Conservation (phyloP, 106 monocot genomes). For the Dioscorea dumetorum region DNA sequence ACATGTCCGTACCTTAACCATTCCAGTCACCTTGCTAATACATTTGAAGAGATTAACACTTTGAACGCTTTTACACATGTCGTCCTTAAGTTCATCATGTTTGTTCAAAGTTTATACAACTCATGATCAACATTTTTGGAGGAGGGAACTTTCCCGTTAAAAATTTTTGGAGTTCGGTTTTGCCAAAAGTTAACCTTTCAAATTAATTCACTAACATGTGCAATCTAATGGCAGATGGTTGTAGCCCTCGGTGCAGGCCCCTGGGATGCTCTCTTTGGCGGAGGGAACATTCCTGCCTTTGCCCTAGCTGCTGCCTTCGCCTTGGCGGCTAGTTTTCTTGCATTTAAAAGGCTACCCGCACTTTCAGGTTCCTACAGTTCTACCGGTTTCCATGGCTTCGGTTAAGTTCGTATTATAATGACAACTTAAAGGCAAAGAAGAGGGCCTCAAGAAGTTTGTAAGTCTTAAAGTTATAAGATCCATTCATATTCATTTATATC, state of each 20-base stretch:
- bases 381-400: conserved; percentile 80
- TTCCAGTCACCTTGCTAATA: too few relatives aligned
- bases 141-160: conserved; percentile 72
- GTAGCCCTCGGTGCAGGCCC: conserved; percentile 89
- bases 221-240: conserved; percentile 53
- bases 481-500: too few relatives aligned
- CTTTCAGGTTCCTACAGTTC: conserved; percentile 47
- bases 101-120: too few relatives aligned
- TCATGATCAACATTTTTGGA: conserved; percentile 14
- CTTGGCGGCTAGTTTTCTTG: conserved; percentile 41
- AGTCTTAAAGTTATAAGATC: too few relatives aligned
- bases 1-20: too few relatives aligned
- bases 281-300: conserved; percentile 30
- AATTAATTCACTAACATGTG: not conserved
- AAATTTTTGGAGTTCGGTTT: too few relatives aligned
- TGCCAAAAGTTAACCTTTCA: too few relatives aligned
- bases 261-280: conserved; percentile 80
- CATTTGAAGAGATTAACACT: too few relatives aligned
- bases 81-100: too few relatives aligned
- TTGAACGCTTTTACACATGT: too few relatives aligned
- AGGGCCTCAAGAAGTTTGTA: too few relatives aligned
- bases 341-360: conserved; percentile 55
- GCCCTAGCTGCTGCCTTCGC: conserved; percentile 69
- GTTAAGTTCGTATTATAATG: conserved; percentile 23
- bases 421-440: too few relatives aligned